Evolutionary conservation across 345 rosid species (phyloP).

Genomic region (Populus deltoides): DNA sequence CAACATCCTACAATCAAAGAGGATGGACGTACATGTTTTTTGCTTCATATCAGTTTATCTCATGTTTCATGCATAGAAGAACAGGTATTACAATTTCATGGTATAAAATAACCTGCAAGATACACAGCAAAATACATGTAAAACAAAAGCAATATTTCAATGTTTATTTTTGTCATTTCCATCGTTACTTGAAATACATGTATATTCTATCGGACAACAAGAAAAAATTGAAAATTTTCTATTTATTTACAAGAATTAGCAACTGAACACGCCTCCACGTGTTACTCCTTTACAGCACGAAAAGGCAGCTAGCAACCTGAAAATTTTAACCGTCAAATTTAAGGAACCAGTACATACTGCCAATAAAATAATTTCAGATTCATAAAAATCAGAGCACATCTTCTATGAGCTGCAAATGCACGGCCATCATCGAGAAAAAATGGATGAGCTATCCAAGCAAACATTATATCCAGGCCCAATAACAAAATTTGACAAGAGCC

Average conservation of each 20-base stretch:
- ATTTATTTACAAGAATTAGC: slow-evolving; percentile 45
- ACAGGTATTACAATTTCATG: background rate
- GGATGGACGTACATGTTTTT: background rate
- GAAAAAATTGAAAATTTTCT: slow-evolving; percentile 24
- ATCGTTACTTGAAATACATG: slow-evolving; percentile 24
- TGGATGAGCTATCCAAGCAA: background rate
- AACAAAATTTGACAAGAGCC: background rate
- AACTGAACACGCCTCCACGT: slow-evolving; percentile 19
- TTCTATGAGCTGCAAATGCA: background rate
- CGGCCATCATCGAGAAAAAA: background rate
- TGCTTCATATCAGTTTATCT: background rate
- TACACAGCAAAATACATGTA: background rate
- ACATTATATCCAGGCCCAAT: background rate
- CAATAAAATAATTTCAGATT: background rate
- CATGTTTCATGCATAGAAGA: background rate
- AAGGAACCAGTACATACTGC: background rate
- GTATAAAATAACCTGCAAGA: background rate
- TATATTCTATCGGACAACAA: slow-evolving; percentile 15
- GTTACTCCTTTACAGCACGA: slow-evolving; percentile 17
- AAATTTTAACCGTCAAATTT: slow-evolving; percentile 6
- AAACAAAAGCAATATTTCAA: background rate
- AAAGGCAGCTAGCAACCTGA: slow-evolving; percentile 14
- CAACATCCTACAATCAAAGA: background rate
- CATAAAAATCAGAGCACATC: background rate
- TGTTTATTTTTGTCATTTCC: slow-evolving; percentile 12